A percentile compares a stretch with the other conserved stretches of the same genome.
Conservation (phyloP, 495 filamentous ascomycete genomes). For the Aspergillus taichungensis region DNA sequence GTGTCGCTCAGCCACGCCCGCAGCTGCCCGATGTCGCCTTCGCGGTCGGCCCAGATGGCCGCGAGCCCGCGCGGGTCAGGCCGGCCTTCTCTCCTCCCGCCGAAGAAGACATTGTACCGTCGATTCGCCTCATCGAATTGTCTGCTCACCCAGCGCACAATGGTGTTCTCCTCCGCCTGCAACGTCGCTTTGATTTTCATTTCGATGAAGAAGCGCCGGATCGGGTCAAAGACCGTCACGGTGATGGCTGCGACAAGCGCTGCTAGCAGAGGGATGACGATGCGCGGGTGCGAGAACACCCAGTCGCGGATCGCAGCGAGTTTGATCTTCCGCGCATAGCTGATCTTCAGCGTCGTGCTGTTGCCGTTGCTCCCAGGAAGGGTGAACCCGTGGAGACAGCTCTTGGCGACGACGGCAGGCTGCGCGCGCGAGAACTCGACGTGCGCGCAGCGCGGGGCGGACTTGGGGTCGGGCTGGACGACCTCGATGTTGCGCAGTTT, state of each 20-base stretch:
- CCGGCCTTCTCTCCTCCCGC: constrained; percentile 24
- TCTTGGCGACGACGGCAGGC: constrained; percentile 77
- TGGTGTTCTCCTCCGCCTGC: constrained; percentile 56
- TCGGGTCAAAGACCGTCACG: constrained; percentile 86
- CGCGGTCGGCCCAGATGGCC: constrained; percentile 83
- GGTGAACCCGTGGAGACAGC: constrained; percentile 82
- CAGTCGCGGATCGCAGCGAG: constrained; percentile 75
- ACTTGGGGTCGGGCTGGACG: constrained; percentile 76
- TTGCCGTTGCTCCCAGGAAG: constrained; percentile 57
- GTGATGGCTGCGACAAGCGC: constrained; percentile 76
- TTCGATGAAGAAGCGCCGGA: constrained; percentile 85
- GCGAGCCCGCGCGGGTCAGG: constrained; percentile 61
- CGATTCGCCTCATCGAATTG: constrained; percentile 57
- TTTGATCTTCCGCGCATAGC: constrained; percentile 71
- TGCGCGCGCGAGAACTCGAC: constrained; percentile 64
- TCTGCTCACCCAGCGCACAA: constrained; percentile 72
- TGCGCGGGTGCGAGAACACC: constrained; percentile 79
- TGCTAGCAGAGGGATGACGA: constrained; percentile 75
- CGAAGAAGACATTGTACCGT: constrained; percentile 45
- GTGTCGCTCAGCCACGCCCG: constrained; percentile 82
- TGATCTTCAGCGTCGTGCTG: constrained; percentile 68
- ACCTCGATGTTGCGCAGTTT: constrained; percentile 72
- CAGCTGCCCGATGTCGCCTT: constrained; percentile 68
- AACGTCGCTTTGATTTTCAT: constrained; percentile 73
- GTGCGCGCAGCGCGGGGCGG: constrained; percentile 66